Conservation (phyloP, 2,329 filamentous ascomycete genomes). For the Colletotrichum orbiculare region DNA sequence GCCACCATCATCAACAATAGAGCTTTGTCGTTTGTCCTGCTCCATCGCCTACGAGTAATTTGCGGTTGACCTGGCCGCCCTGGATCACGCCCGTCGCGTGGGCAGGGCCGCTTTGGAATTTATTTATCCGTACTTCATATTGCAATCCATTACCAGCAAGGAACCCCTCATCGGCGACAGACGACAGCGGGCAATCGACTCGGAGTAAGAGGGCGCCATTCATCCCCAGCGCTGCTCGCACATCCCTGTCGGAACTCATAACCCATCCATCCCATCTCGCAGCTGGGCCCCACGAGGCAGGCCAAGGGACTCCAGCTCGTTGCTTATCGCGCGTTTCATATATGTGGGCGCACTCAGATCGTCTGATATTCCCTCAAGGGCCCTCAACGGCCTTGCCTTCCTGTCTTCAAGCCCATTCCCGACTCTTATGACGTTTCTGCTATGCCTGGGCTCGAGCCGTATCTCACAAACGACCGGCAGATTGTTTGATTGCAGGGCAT, state of each 20-base stretch:
- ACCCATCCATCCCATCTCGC: constrained; percentile 1
- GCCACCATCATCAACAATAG: background rate
- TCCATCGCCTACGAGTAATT: background rate
- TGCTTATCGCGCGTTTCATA: constrained; percentile 32
- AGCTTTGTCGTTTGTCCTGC: background rate
- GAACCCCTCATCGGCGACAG: constrained; percentile 6
- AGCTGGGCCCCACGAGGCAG: constrained; percentile 23
- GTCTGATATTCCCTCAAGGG: constrained; percentile 26
- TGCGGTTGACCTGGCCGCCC: background rate
- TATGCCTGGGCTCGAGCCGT: constrained; percentile 5
- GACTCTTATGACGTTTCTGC: constrained; percentile 27
- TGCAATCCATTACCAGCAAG: constrained; percentile 7
- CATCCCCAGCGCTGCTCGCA: background rate
- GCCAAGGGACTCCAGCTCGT: constrained; percentile 11
- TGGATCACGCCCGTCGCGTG: constrained; percentile 1
- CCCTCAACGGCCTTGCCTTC: constrained; percentile 16
- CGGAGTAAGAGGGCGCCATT: constrained; percentile 7
- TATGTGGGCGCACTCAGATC: constrained; percentile 31
- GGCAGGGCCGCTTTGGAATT: background rate
- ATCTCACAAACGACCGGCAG: constrained; percentile 8
- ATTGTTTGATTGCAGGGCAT: constrained; percentile 18
- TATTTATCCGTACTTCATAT: background rate
- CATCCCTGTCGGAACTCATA: constrained; percentile 25
- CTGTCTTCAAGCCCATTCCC: background rate
- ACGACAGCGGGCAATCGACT: constrained; percentile 7